Evolutionary conservation across 139 green algal species (phyloP), one percentile per base, ranked within the genome.

Genomic region (Volvox africanus): DNA sequence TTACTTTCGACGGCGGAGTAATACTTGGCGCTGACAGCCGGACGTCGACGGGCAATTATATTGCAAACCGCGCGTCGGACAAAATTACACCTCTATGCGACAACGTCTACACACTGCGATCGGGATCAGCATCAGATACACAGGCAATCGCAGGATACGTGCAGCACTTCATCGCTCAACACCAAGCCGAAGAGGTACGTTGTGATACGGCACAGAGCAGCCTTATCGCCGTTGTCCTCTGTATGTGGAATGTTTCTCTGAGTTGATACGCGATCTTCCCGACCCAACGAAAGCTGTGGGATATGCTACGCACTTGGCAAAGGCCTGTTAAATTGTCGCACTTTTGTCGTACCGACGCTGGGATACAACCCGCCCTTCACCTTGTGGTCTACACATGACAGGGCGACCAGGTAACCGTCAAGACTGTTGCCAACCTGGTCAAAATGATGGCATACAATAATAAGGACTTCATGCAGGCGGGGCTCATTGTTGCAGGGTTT

Each of bases 41-140:
- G 0, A 98, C 96, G 0, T 97, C 93, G 50, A 99, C 95, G 12
- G 98, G 98, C 24, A 95, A 91, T 32, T 99, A 99, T 86, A 92
- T 99, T 26, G 98, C 97, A 12, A 99, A 99, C 90, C 92, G 98
- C 26, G 96, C 94, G 0, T 96, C 96, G 28, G 96, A 99, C 93
- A 99, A 99, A 93, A 96, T 96, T 78, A 96, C 95, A 19, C 93
- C 94, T n/a, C 79, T 96, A 1, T 86, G 92, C 35, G 94, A 97
- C 67, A 93, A 92, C 6, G 92, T 97, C 0, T 97, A 96, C 92
- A 87, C 94, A 13, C 92, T 95, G 26, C 88, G 95, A 33, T 96
- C 93, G 21, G 95, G 95, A 13, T 95, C 92, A 61, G 95, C 94
- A 17, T 88, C 92, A 18, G 94, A 97, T 79, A 96, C 95, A 19